These are phyloP conservation scores for Immersiella caudata DNA, from an alignment of 495 filamentous ascomycete species.

Conservation along the genomic window DNA sequence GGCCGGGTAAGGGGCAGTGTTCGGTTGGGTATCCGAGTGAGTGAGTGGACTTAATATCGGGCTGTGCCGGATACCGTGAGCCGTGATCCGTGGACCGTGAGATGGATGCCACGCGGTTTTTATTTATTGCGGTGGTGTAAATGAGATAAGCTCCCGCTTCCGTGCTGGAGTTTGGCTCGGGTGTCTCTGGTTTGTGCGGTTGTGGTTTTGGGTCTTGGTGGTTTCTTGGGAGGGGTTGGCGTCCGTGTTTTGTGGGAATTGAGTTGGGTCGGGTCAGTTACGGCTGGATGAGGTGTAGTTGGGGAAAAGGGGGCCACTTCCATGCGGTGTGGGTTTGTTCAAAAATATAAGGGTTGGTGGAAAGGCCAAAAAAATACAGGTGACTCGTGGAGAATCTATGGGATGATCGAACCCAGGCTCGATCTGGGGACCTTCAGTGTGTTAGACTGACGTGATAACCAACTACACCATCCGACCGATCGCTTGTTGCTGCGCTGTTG, in stretches of 20 bases:
- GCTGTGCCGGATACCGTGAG: neutral
- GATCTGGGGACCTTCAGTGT: constrained; percentile 16
- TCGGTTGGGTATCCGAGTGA: neutral
- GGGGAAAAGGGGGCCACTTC: neutral
- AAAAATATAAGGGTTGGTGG: neutral
- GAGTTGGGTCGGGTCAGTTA: too few species aligned
- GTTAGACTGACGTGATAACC: constrained; percentile 18
- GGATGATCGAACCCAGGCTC: constrained; percentile 13
- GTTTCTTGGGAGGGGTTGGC: too few species aligned
- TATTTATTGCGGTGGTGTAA: too few species aligned
- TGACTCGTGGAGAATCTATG: neutral
- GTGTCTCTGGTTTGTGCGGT: too few species aligned
- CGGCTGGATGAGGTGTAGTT: neutral
- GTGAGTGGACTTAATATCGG: neutral
- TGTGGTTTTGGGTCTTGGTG: too few species aligned
- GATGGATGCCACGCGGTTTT: neutral
- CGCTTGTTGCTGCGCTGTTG: constrained; percentile 8
- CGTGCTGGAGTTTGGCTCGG: too few species aligned
- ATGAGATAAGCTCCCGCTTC: too few species aligned
- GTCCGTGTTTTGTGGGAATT: too few species aligned
- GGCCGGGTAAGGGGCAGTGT: neutral
- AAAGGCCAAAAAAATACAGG: neutral
- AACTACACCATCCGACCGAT: constrained; percentile 16
- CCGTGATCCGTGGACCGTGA: neutral
- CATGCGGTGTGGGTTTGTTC: neutral